Base-by-base conservation (phyloP, 106 monocot species). In the Posidonia australis region DNA sequence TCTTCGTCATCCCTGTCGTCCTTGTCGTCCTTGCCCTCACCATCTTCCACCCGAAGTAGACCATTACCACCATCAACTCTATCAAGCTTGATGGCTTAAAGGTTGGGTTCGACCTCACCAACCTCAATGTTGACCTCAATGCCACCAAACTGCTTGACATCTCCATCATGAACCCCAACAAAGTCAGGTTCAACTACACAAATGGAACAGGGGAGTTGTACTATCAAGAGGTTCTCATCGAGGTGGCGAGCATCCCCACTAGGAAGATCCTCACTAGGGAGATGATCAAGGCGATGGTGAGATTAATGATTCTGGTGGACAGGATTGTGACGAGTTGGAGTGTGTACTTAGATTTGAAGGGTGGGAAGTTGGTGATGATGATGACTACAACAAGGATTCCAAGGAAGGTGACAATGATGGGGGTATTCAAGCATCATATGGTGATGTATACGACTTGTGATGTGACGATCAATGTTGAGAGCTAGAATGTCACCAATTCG, bases 131-230 rank as follows among this genome's bases (percentile, higher is more conserved):
- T 58, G 72, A 72, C 58, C 57, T 94, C 66, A 94, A 94, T 76
- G 71, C 84, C 32, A 89, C 89, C 29, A 77, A 90, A 18, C 54
- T 67, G 42, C 63, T 90, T 63, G 70, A 72, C 54, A 30, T 96
- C 71, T 76, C 78, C 43, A 68, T 82, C 52, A 45, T 41, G 28
- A 96, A 90, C 76, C 94, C 94, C 62, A 96, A 90, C 70, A 79
- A 51, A 68, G 94, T 80, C 51, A 62, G 80, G 56, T 90, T 96
- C 78, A 48, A 62, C 1, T 82, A 75, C 80, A 62, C 26, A 64
- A 48, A 71, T 10, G 86, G 90, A 27, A 31, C 58, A 10, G 80
- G 77, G 46, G 62, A 78, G 69, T 65, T 86, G 24, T 79, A 64
- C 66, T 90, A 89, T 81, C 53, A 74, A 10, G 90, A 74, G 9